Evolutionary conservation across 345 rosid species (phyloP).

Genomic region (Passiflora organensis): DNA sequence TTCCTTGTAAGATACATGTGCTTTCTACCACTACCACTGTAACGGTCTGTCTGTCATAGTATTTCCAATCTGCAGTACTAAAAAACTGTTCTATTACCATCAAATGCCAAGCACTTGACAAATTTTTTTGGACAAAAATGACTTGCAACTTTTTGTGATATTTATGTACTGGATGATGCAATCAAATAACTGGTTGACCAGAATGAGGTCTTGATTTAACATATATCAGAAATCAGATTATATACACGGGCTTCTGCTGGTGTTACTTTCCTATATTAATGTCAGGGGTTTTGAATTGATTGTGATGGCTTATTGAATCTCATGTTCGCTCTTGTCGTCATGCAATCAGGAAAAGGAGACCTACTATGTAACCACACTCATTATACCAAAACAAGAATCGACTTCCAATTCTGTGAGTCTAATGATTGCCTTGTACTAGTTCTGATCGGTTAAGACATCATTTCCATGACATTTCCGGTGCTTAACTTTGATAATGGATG

Average conservation of each 20-base stretch:
- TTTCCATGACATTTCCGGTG: not conserved
- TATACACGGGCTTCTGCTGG: too few species aligned
- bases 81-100: too few species aligned
- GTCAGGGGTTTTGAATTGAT: not conserved
- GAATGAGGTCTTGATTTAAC: too few species aligned
- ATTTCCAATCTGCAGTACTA: too few species aligned
- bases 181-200: too few species aligned
- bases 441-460: constrained; percentile 14
- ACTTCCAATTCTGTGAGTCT: constrained; percentile 76
- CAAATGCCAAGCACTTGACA: too few species aligned
- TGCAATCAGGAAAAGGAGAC: constrained; percentile 54
- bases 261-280: too few species aligned
- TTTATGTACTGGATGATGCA: too few species aligned
- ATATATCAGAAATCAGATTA: too few species aligned
- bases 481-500: constrained; percentile 4
- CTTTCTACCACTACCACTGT: constrained; percentile 1
- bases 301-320: constrained; percentile 5
- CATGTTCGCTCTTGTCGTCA: not conserved
- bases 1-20: constrained; percentile 52
- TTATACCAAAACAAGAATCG: constrained; percentile 89
- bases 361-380: constrained; percentile 79
- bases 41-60: not conserved
- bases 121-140: too few species aligned
- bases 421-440: constrained; percentile 1
- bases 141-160: too few species aligned